Evolutionary conservation across 2,329 filamentous ascomycete species (phyloP), one percentile per base, ranked within the genome.

Genomic region (Colletotrichum destructivum): DNA sequence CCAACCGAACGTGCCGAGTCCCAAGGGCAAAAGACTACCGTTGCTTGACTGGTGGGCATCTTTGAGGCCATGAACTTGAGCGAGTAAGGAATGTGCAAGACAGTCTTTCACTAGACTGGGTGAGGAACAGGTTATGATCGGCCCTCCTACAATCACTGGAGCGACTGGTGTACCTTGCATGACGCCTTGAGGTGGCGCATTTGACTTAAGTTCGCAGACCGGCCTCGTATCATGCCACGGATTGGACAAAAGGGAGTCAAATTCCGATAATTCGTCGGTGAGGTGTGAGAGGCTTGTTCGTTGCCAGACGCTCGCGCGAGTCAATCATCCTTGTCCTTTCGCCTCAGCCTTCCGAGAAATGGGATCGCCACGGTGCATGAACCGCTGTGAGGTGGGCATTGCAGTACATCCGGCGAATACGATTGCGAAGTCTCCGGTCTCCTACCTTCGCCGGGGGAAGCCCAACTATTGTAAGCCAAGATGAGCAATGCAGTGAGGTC

Each of bases 101-200:
- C 59, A 69, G 59, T 51, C 23, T 16, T 54, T 63, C 35, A 47
- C 65, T 71, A 69, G 65, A 21, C 46, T 59, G 59, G 16, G 57
- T 18, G 47, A 54, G 35, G 59, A 63, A 47, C 69, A 69, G 49
- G 59, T 71, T 71, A 64, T 63, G 69, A 63, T 60, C 46, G 52
- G 35, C 59, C 59, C 46, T 71, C 38, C 35, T 46, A 60, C 65
- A 54, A 46, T 69, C 69, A 40, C 44, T 40, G 38, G 44, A 62
- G 56, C 56, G 57, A 68, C 64, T 52, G 59, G 65, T 54, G 73
- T 74, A 71, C 71, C 63, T 73, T 78, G 76, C 77, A 76, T 77
- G 72, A 74, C 74, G 74, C 71, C 65, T 75, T 68, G 63, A 51
- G 60, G 74, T 75, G 74, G 71, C 72, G 70, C 68, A 61, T 69